phyloP scores from a whole-genome alignment of 2,329 filamentous ascomycete species.

The Colletotrichum eremochloae region DNA sequence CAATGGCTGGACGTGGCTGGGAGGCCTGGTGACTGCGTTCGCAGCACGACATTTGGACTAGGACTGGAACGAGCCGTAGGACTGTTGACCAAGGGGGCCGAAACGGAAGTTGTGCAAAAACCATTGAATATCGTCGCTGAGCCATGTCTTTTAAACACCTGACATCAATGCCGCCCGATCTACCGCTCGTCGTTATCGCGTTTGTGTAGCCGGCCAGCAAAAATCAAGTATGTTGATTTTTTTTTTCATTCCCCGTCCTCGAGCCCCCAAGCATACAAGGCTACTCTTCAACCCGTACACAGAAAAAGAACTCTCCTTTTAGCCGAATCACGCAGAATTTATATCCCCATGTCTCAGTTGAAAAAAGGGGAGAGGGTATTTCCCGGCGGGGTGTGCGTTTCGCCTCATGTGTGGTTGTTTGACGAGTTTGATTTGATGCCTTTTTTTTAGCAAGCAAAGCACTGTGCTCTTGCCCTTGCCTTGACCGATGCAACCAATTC shows the following conservation, averaged over 20 bases:
- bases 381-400: constrained; percentile 43
- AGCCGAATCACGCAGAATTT: constrained; percentile 39
- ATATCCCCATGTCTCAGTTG: constrained; percentile 40
- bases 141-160: constrained; percentile 42
- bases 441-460: constrained; percentile 61
- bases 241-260: constrained; percentile 42
- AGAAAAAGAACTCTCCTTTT: constrained; percentile 26
- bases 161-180: constrained; percentile 43
- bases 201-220: constrained; percentile 42
- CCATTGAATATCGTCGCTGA: constrained; percentile 43
- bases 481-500: constrained; percentile 71
- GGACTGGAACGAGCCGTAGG: constrained; percentile 3
- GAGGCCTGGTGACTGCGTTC: constrained; percentile 2
- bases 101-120: constrained; percentile 30
- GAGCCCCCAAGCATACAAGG: constrained; percentile 33
- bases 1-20: not conserved
- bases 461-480: constrained; percentile 68
- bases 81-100: constrained; percentile 6
- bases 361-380: constrained; percentile 43
- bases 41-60: constrained; percentile 11
- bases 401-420: constrained; percentile 49
- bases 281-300: constrained; percentile 38
- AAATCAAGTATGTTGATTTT: constrained; percentile 41
- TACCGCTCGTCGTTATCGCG: constrained; percentile 41
- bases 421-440: constrained; percentile 68